Conservation (phyloP, 2,329 filamentous ascomycete species). For the Calonectria hawksworthii region DNA sequence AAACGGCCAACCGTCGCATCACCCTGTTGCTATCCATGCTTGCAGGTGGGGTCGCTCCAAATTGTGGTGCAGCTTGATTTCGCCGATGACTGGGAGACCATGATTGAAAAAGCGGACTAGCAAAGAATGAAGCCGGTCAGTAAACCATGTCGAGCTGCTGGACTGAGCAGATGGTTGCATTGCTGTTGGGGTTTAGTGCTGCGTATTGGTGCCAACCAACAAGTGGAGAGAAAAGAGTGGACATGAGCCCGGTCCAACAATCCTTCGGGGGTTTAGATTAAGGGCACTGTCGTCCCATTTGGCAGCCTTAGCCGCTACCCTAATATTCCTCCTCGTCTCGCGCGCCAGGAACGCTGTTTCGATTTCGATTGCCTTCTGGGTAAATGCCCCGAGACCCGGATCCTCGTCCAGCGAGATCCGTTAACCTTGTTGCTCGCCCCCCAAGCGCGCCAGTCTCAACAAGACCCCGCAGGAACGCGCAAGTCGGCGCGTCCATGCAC, state of each 20-base stretch:
- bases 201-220: not conserved
- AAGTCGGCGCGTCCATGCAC: not conserved
- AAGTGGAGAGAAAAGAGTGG: not conserved
- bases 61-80: not conserved
- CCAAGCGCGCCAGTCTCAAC: not conserved
- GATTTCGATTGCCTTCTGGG: not conserved
- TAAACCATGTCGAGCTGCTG: not conserved
- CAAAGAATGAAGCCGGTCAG: not conserved
- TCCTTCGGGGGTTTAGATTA: not conserved
- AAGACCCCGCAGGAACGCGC: not conserved
- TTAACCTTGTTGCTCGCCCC: not conserved
- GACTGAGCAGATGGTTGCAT: not conserved
- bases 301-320: not conserved
- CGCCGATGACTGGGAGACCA: not conserved
- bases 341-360: not conserved
- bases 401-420: not conserved
- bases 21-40: not conserved
- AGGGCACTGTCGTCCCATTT: not conserved
- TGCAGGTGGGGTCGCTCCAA: not conserved
- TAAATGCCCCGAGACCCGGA: not conserved
- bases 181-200: not conserved
- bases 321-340: not conserved
- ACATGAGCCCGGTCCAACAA: not conserved
- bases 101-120: not conserved
- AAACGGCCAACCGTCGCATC: not conserved